A percentile compares a stretch with the other conserved stretches of the same genome.
Evolutionary conservation across 1,284 basidiomycete species (phyloP).

Genomic region (Papiliotrema terrestris): DNA sequence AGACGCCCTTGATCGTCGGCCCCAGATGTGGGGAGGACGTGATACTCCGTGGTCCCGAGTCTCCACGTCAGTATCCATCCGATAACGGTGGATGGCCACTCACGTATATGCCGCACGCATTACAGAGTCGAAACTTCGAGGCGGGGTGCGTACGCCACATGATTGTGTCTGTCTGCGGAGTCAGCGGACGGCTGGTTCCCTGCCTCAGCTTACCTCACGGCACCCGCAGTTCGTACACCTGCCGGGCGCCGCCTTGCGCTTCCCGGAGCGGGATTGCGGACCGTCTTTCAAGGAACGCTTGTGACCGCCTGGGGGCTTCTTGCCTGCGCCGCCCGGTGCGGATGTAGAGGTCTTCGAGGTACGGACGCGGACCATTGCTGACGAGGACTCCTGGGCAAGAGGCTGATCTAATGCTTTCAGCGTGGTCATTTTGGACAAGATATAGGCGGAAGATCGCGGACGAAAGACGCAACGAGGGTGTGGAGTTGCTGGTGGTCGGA

Average conservation of each 20-base stretch:
- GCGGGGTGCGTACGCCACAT: neutral
- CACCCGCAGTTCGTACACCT: neutral
- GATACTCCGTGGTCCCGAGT: neutral
- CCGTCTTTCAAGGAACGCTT: neutral
- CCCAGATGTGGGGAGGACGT: too few species aligned
- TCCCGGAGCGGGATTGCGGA: neutral
- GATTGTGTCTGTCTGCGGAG: neutral
- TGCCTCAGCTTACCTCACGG: neutral
- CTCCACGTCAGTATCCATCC: neutral
- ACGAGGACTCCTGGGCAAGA: too few species aligned
- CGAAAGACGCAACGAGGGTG: too few species aligned
- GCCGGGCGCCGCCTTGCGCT: neutral
- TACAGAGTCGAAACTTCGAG: slow-evolving; percentile 4
- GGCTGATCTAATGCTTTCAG: too few species aligned
- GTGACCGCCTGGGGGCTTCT: neutral
- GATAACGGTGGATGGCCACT: slow-evolving; percentile 1
- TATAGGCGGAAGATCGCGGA: too few species aligned
- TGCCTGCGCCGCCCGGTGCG: too few species aligned
- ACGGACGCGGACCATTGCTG: too few species aligned
- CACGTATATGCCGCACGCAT: slow-evolving; percentile 16
- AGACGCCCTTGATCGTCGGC: too few species aligned
- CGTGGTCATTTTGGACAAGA: too few species aligned
- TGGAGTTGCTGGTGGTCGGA: too few species aligned
- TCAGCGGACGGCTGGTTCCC: neutral
- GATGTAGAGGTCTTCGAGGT: too few species aligned